These are phyloP conservation scores for Cupressus sempervirens DNA, from an alignment of 75 land plant genomes.

Conservation along the genomic window DNA sequence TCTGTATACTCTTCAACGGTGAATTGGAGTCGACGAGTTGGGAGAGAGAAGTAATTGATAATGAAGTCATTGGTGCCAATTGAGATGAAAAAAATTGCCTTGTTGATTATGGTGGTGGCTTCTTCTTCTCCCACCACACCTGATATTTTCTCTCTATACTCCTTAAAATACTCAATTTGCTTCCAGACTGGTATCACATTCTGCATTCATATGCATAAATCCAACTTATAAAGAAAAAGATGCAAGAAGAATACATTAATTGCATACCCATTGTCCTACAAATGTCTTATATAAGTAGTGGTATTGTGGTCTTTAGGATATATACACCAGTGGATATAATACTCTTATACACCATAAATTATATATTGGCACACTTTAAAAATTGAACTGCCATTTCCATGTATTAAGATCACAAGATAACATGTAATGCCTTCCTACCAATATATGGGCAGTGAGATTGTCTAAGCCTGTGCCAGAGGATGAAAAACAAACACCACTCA, in stretches of 20 bases:
- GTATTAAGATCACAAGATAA: not conserved
- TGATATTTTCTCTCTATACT: slow-evolving; percentile 14
- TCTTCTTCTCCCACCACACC: slow-evolving; percentile 13
- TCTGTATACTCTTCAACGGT: slow-evolving; percentile 13
- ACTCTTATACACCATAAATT: too few relatives aligned
- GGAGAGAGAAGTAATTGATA: slow-evolving; percentile 14
- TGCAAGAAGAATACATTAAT: too few relatives aligned
- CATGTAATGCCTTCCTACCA: not conserved
- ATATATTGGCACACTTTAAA: too few relatives aligned
- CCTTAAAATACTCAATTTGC: slow-evolving; percentile 24
- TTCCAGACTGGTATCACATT: slow-evolving; percentile 20
- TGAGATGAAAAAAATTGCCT: slow-evolving; percentile 10
- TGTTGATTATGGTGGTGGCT: not conserved
- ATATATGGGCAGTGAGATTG: not conserved
- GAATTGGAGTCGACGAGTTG: slow-evolving; percentile 11
- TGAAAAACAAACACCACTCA: slow-evolving; percentile 6
- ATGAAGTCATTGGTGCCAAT: slow-evolving; percentile 33
- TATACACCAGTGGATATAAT: too few relatives aligned
- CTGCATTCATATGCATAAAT: slow-evolving; percentile 10
- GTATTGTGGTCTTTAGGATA: too few relatives aligned
- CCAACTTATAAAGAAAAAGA: not conserved
- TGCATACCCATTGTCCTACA: too few relatives aligned
- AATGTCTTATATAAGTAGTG: too few relatives aligned
- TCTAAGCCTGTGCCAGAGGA: not conserved
- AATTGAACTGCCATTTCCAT: too few relatives aligned